Evolutionary conservation across 257 asterid species (phyloP).

Genomic region (Plantago ovata): DNA sequence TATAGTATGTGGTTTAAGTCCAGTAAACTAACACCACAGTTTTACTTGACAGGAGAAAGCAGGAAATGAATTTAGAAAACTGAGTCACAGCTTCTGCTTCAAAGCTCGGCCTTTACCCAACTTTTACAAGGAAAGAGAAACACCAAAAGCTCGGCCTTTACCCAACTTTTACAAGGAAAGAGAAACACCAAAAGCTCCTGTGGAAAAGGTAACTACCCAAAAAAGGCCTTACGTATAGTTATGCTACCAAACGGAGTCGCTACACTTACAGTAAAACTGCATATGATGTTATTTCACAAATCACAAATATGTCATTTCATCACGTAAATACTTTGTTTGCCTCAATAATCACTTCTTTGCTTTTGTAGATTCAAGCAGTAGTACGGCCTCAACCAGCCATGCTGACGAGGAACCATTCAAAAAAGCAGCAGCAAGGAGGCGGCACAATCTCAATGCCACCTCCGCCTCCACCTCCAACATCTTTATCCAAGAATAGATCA

Average conservation of each 20-base stretch:
- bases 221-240: no score
- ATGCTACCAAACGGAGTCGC: no score
- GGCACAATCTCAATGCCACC: conserved; percentile 51
- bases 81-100: conserved; percentile 72
- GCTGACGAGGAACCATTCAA: conserved; percentile 35
- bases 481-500: conserved; percentile 27
- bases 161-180: conserved; percentile 68
- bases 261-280: no score
- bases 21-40: conserved; percentile 8
- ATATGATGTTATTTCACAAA: no score
- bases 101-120: conserved; percentile 76
- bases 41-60: conserved; percentile 67
- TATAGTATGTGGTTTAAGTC: background rate
- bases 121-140: conserved; percentile 59
- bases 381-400: conserved; percentile 39
- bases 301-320: no score
- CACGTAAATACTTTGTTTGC: background rate
- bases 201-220: conserved; percentile 35
- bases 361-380: conserved; percentile 40
- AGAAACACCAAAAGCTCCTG: conserved; percentile 35
- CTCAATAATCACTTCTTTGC: background rate
- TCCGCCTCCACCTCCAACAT: conserved; percentile 42
- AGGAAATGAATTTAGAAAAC: conserved; percentile 55
- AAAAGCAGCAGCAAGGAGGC: conserved; percentile 21
- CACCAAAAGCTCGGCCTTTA: conserved; percentile 72